Percentiles rank a stretch among this genome's conserved stretches.
These are phyloP conservation scores for Clonostachys chloroleuca DNA, from an alignment of 2,329 filamentous ascomycete genomes.

Conservation along the genomic window DNA sequence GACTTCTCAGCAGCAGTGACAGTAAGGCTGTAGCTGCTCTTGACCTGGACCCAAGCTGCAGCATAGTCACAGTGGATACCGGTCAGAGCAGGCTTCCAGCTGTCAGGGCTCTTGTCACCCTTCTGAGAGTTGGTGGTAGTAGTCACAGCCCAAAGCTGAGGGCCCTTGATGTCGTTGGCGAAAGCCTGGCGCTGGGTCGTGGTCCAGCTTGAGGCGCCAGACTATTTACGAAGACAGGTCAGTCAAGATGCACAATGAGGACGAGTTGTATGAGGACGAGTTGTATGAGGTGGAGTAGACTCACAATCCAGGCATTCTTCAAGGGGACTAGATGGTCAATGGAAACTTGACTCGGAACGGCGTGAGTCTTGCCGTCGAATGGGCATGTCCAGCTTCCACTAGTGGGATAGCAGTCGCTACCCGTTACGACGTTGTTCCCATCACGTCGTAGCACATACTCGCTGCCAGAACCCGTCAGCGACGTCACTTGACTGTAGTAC, in stretches of 20 bases:
- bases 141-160: slow-evolving; percentile 77
- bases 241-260: neutral
- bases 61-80: slow-evolving; percentile 77
- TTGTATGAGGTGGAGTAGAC: slow-evolving; percentile 11
- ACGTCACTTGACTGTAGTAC: neutral
- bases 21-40: slow-evolving; percentile 65
- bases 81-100: slow-evolving; percentile 68
- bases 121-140: slow-evolving; percentile 72
- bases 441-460: slow-evolving; percentile 73
- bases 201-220: slow-evolving; percentile 70
- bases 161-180: slow-evolving; percentile 72
- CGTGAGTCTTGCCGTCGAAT: slow-evolving; percentile 72
- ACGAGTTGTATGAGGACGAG: too few relatives aligned
- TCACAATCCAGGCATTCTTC: slow-evolving; percentile 72
- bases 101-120: slow-evolving; percentile 68
- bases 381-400: slow-evolving; percentile 67
- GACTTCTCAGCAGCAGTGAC: slow-evolving; percentile 61
- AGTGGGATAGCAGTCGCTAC: slow-evolving; percentile 55
- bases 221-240: slow-evolving; percentile 32
- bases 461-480: slow-evolving; percentile 13
- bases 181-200: slow-evolving; percentile 61
- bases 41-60: slow-evolving; percentile 73
- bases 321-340: slow-evolving; percentile 83
- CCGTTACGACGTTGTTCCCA: slow-evolving; percentile 56
- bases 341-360: slow-evolving; percentile 63